These are phyloP conservation scores for Gryganskiella cystojenkinii DNA, from an alignment of 192 early-diverging fungal species.

Conservation along the genomic window DNA sequence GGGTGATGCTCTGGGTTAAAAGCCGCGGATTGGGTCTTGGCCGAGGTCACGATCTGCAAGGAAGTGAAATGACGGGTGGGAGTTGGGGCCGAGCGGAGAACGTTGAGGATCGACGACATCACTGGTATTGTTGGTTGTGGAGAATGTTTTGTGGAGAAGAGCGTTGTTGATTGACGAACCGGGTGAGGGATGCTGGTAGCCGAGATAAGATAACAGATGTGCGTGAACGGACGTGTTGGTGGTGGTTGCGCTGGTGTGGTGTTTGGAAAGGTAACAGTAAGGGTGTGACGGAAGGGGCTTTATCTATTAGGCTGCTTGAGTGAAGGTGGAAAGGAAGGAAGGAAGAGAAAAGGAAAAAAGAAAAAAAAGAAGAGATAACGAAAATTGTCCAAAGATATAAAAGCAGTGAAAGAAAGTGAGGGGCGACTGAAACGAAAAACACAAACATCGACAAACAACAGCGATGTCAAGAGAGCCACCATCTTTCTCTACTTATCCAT, in stretches of 20 bases:
- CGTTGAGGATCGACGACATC: conserved; percentile 54
- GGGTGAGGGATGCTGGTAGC: too few species aligned
- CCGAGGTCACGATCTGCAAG: conserved; percentile 16
- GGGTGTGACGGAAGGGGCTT: not conserved
- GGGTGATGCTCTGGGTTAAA: conserved; percentile 53
- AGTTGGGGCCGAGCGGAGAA: conserved; percentile 43
- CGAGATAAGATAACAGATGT: conserved; percentile 1
- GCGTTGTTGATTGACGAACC: not conserved
- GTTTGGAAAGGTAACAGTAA: not conserved
- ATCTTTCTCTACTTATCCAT: not conserved
- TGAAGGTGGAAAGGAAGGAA: conserved; percentile 1
- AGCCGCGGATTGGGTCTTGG: conserved; percentile 7
- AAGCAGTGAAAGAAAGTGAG: conserved; percentile 2
- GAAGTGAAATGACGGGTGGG: conserved; percentile 50
- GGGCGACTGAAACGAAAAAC: not conserved
- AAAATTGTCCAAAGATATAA: conserved; percentile 2
- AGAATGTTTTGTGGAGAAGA: not conserved
- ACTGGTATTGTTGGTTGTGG: not conserved
- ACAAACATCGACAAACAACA: too few species aligned
- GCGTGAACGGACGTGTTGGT: not conserved
- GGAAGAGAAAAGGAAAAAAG: conserved; percentile 14
- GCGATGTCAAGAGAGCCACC: too few species aligned
- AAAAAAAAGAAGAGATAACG: not conserved
- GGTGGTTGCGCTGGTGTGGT: not conserved
- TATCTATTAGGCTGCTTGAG: not conserved